These are phyloP conservation scores for Xanthoconium separans DNA, from an alignment of 1,284 basidiomycete species.

Conservation along the genomic window DNA sequence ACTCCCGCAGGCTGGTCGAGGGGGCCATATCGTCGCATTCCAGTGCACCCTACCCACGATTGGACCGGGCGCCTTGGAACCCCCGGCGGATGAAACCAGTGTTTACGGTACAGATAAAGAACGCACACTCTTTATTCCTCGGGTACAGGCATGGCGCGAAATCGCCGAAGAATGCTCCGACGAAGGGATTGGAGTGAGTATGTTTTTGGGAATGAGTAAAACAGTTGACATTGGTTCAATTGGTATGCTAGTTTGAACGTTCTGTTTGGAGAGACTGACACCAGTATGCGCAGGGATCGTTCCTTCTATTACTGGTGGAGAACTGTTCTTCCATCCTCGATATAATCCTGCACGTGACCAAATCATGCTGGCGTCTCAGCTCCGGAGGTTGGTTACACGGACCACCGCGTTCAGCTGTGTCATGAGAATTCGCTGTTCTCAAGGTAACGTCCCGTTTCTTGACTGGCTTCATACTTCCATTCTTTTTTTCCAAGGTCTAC, in stretches of 20 bases:
- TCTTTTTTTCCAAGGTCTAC: constrained; percentile 53
- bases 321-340: constrained; percentile 90
- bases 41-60: constrained; percentile 75
- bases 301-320: constrained; percentile 84
- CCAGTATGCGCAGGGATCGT: constrained; percentile 50
- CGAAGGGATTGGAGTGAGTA: constrained; percentile 87
- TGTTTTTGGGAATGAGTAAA: constrained; percentile 84
- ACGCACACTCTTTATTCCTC: constrained; percentile 73
- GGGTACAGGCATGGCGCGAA: constrained; percentile 76
- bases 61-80: constrained; percentile 71
- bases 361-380: constrained; percentile 66
- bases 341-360: constrained; percentile 78
- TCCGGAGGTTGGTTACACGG: constrained; percentile 70
- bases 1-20: constrained; percentile 62
- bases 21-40: constrained; percentile 88
- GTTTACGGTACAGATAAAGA: constrained; percentile 93
- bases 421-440: constrained; percentile 84
- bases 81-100: constrained; percentile 60
- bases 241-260: constrained; percentile 41
- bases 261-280: constrained; percentile 17
- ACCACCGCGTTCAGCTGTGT: constrained; percentile 82
- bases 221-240: constrained; percentile 90
- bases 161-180: constrained; percentile 88
- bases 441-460: constrained; percentile 52
- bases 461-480: constrained; percentile 7